A percentile compares a stretch with the other conserved stretches of the same genome.
Evolutionary conservation across 441 rosid genomes (phyloP).

Genomic region (Corymbia citriodora): DNA sequence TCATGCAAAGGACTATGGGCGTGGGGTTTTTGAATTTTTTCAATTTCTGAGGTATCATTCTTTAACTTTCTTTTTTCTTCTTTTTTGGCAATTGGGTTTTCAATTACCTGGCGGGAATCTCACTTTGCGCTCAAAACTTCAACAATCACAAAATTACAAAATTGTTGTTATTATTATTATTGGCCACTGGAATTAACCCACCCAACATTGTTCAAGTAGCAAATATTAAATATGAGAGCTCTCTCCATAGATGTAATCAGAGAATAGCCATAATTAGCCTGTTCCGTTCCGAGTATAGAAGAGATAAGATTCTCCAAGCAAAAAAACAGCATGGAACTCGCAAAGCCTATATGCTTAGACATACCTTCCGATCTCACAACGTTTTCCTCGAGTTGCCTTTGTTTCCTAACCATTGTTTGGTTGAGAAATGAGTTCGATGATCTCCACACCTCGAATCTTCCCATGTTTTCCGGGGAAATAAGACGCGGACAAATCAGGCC

Average conservation of each 20-base stretch:
- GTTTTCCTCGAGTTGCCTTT: background rate
- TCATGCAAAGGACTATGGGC: background rate
- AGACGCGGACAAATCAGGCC: background rate
- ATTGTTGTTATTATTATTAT: background rate
- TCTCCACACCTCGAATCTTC: background rate
- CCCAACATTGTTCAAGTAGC: background rate
- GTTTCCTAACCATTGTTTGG: background rate
- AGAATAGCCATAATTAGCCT: background rate
- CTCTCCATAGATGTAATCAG: background rate
- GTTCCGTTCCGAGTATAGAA: background rate
- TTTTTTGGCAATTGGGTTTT: background rate
- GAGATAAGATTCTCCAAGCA: background rate
- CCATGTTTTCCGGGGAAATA: background rate
- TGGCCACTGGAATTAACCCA: background rate
- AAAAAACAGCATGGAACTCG: background rate
- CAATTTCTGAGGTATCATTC: no score
- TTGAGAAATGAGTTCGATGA: background rate
- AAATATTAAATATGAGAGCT: background rate
- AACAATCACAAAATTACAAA: background rate
- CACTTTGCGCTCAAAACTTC: background rate
- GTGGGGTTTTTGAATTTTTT: background rate
- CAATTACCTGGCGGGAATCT: background rate
- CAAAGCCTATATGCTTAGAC: background rate
- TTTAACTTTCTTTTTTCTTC: background rate
- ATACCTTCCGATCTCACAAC: background rate